A percentile compares a stretch with the other conserved stretches of the same genome.
Conservation (phyloP, 257 asterid genomes). For the Ilex asprella region DNA sequence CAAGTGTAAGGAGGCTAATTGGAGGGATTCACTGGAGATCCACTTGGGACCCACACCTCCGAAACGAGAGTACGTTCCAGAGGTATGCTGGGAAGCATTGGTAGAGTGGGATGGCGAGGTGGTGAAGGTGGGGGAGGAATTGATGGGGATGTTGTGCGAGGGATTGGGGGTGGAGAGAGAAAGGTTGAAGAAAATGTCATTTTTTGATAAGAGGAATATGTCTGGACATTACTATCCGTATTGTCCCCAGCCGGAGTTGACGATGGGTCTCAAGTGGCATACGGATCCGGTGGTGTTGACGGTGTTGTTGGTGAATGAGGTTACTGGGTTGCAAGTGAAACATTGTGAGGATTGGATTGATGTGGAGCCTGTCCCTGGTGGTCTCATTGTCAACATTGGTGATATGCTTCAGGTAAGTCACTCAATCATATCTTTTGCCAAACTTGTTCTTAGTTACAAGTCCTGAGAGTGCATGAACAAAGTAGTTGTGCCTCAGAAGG, state of each 20-base stretch:
- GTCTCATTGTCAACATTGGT: not conserved
- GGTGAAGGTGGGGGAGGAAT: constrained; percentile 21
- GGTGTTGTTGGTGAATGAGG: constrained; percentile 33
- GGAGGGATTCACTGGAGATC: constrained; percentile 35
- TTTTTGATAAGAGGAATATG: constrained; percentile 25
- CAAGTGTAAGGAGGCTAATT: constrained; percentile 37
- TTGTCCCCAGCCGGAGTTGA: constrained; percentile 24
- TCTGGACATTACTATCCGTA: constrained; percentile 37
- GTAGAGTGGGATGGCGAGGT: constrained; percentile 28
- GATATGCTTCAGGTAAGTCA: constrained; percentile 39
- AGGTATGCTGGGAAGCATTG: constrained; percentile 16
- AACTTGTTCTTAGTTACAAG: no score
- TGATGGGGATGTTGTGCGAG: constrained; percentile 28
- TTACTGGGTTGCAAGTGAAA: constrained; percentile 42
- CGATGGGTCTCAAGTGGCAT: no score
- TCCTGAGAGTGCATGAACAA: no score
- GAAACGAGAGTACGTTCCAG: constrained; percentile 27
- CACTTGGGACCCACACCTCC: constrained; percentile 20
- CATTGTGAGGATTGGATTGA: constrained; percentile 34
- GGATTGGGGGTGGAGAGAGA: constrained; percentile 27
- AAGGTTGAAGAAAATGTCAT: constrained; percentile 25
- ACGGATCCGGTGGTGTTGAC: not conserved
- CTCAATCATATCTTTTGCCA: no score
- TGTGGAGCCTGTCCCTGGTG: constrained; percentile 10
- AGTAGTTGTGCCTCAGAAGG: no score